Evolutionary conservation across 2,329 filamentous ascomycete species (phyloP).

Genomic region (Monosporascus sp.): DNA sequence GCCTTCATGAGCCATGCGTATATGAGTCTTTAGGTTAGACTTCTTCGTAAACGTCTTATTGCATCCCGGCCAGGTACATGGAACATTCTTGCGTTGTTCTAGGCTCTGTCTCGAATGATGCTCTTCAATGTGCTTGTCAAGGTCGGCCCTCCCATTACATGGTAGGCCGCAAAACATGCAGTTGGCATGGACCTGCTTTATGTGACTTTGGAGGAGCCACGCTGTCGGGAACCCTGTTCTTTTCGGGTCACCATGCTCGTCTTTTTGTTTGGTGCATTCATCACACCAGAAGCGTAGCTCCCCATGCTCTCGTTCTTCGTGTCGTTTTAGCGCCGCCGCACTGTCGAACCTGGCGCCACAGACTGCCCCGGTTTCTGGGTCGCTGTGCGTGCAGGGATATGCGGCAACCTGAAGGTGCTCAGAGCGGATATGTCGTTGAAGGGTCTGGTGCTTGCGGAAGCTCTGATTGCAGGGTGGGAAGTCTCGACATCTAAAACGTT

Average conservation of each 20-base stretch:
- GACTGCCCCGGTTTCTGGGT: conserved; percentile 14
- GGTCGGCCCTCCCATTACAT: conserved; percentile 60
- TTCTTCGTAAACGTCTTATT: conserved; percentile 73
- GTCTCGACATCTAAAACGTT: conserved; percentile 68
- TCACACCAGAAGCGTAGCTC: conserved; percentile 70
- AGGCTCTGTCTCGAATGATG: conserved; percentile 61
- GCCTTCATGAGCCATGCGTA: conserved; percentile 72
- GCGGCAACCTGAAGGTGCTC: conserved; percentile 69
- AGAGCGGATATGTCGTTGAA: conserved; percentile 74
- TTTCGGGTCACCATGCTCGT: conserved; percentile 33
- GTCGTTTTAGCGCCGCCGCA: conserved; percentile 63
- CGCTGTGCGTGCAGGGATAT: conserved; percentile 59
- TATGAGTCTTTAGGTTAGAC: conserved; percentile 77
- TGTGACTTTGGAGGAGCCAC: conserved; percentile 66
- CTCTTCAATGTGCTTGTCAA: conserved; percentile 74
- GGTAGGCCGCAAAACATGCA: conserved; percentile 70
- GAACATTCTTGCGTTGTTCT: conserved; percentile 58
- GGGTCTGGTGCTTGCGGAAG: conserved; percentile 83
- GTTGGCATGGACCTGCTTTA: conserved; percentile 65
- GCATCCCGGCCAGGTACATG: conserved; percentile 65
- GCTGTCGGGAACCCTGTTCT: conserved; percentile 66
- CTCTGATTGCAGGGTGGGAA: conserved; percentile 66
- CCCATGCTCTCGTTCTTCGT: conserved; percentile 65
- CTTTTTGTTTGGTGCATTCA: conserved; percentile 52
- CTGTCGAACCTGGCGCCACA: conserved; percentile 72